Percentiles rank a stretch among this genome's conserved stretches.
Conservation (phyloP, 106 monocot genomes). For the Iris macrosiphon region DNA sequence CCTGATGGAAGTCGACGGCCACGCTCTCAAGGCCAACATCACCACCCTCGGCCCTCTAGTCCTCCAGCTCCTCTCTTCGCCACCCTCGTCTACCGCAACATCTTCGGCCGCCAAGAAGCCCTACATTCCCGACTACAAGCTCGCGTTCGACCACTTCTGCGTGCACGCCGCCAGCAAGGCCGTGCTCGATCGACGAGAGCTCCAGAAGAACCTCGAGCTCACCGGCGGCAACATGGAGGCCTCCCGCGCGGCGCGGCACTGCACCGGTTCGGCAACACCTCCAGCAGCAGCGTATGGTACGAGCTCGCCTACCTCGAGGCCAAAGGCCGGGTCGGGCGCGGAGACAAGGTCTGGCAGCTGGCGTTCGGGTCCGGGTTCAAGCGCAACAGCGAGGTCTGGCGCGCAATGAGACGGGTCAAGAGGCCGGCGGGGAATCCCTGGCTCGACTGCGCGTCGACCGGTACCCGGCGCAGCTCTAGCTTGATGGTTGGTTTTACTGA, state of each 20-base stretch:
- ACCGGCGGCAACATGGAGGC: slow-evolving; percentile 64
- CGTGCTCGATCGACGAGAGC: slow-evolving; percentile 55
- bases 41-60: slow-evolving; percentile 34
- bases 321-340: slow-evolving; percentile 54
- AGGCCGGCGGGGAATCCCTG: slow-evolving; percentile 34
- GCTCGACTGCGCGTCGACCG: slow-evolving; percentile 40
- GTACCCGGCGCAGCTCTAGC: slow-evolving; percentile 24
- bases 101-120: slow-evolving; percentile 18
- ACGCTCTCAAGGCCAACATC: slow-evolving; percentile 35
- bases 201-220: slow-evolving; percentile 57
- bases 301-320: slow-evolving; percentile 89
- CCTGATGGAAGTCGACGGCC: slow-evolving; percentile 29
- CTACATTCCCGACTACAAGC: slow-evolving; percentile 70
- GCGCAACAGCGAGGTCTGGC: slow-evolving; percentile 93
- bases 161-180: slow-evolving; percentile 50
- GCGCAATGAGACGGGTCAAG: slow-evolving; percentile 40
- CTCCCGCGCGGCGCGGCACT: slow-evolving; percentile 52
- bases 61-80: slow-evolving; percentile 39
- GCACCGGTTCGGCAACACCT: slow-evolving; percentile 83
- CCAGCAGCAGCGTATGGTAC: slow-evolving; percentile 92
- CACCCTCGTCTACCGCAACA: slow-evolving; percentile 12
- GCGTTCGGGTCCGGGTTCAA: slow-evolving; percentile 92
- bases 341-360: slow-evolving; percentile 83
- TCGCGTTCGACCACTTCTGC: slow-evolving; percentile 73
- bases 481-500: background rate